Base-by-base conservation (phyloP, 768 basidiomycete genomes). In the Boletus patriciae region DNA sequence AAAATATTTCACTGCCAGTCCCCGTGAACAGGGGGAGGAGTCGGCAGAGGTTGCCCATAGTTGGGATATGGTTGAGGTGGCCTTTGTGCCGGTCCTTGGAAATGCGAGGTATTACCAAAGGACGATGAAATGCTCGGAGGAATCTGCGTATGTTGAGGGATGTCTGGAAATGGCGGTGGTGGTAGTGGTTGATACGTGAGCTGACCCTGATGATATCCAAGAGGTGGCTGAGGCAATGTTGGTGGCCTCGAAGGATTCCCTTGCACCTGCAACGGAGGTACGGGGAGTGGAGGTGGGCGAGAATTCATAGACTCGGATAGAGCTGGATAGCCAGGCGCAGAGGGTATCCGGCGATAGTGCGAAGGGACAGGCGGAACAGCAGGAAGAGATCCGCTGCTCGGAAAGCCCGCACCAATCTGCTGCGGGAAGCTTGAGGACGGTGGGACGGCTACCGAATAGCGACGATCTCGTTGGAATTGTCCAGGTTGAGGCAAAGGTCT, bases 221-320 rank as follows among this genome's bases (percentile, higher is more conserved):
- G 60, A 13, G 79, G 83, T 25, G 78, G 81, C 33, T 78, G 78
- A 50, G 83, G 84, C 21, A 87, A 73, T 61, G 79, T 77, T 9
- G 80, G 74, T 37, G 76, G 78, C 46, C 81, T 71, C n/a, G 76
- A 69, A 12, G 68, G 58, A 43, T 59, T 66, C 29, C 59, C 63
- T 58, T 66, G 61, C 50, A 57, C 41, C 42, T 65, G 73, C 16
- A 43, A 56, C 19, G 70, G 57, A 46, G 71, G 74, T 16, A 63
- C 54, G 21, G 71, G 69, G 13, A 72, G 64, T 21, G 68, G 67
- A 36, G 66, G 61, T 18, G 52, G 57, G 13, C 55, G 58, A 27
- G 63, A 34, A 29, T 54, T 62, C 37, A 57, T 42, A 12, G 60
- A 25, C 25, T 72, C 72, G 4, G 60, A 57, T 54, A 53, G 72